These are phyloP conservation scores for Lactarius pseudohatsudake DNA, from an alignment of 768 basidiomycete species.

Conservation along the genomic window DNA sequence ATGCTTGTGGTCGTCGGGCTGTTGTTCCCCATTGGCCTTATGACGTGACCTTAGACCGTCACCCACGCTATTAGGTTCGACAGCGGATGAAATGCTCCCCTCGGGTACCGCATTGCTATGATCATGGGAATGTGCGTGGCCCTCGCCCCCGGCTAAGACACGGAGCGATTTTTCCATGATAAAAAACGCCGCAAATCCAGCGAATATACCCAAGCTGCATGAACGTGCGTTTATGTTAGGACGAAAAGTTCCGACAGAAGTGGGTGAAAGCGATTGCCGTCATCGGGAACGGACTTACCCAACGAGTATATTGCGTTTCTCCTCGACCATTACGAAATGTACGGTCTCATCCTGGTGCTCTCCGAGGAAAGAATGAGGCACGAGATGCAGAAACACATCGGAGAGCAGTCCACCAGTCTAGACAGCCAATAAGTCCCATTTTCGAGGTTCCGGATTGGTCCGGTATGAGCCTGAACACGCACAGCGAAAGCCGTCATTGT, in stretches of 20 bases:
- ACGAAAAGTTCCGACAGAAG: constrained; percentile 6
- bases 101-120: constrained; percentile 33
- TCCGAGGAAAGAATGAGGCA: constrained; percentile 91
- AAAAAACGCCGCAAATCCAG: constrained; percentile 89
- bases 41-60: constrained; percentile 47
- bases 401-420: constrained; percentile 89
- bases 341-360: constrained; percentile 73
- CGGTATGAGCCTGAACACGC: constrained; percentile 34
- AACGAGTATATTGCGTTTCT: constrained; percentile 87
- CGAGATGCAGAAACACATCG: constrained; percentile 88
- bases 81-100: constrained; percentile 46
- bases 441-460: constrained; percentile 1
- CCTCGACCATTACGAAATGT: constrained; percentile 82
- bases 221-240: constrained; percentile 27
- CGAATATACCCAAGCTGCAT: constrained; percentile 71
- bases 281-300: constrained; percentile 51
- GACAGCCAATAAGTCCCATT: constrained; percentile 18
- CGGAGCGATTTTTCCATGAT: constrained; percentile 91
- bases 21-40: constrained; percentile 30
- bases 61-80: constrained; percentile 40
- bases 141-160: constrained; percentile 66
- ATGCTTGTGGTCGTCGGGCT: constrained; percentile 31
- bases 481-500: constrained; percentile 95
- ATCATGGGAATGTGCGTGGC: constrained; percentile 62
- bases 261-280: constrained; percentile 4